Percentiles rank a stretch among this genome's conserved stretches.
These are phyloP conservation scores for Agaricus sinodeliciosus DNA, from an alignment of 768 basidiomycete genomes.

Conservation along the genomic window DNA sequence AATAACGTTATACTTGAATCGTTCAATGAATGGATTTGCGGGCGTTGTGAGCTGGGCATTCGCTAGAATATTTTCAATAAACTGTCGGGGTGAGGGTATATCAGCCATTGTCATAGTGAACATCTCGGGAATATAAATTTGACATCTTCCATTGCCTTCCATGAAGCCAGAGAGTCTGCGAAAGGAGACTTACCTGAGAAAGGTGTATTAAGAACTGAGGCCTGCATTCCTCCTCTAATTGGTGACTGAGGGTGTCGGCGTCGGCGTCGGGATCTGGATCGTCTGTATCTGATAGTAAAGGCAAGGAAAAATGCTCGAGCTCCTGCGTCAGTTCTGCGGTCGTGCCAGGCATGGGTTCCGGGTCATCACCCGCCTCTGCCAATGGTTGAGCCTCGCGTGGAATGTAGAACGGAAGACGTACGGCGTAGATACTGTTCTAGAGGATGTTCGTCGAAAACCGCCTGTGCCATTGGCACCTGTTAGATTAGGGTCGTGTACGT, in stretches of 20 bases:
- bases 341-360: constrained; percentile 50
- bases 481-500: background rate
- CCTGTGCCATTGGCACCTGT: constrained; percentile 55
- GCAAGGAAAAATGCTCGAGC: constrained; percentile 25
- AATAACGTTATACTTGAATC: constrained; percentile 80
- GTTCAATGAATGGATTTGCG: constrained; percentile 57
- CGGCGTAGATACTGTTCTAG: constrained; percentile 68
- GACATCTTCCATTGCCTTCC: background rate
- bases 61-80: constrained; percentile 31
- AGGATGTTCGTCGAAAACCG: constrained; percentile 73
- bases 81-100: constrained; percentile 20
- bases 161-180: background rate
- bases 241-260: constrained; percentile 5
- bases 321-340: constrained; percentile 32
- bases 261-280: constrained; percentile 22
- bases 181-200: constrained; percentile 30
- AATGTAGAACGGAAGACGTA: constrained; percentile 20
- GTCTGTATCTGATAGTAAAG: constrained; percentile 10
- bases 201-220: constrained; percentile 27
- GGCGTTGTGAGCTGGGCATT: constrained; percentile 25
- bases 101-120: background rate
- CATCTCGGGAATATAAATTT: background rate
- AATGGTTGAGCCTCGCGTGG: constrained; percentile 3
- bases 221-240: constrained; percentile 30
- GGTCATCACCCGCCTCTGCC: constrained; percentile 52